A percentile compares a stretch with the other conserved stretches of the same genome.
Conservation (phyloP, 352 stramenopile species). For the Globisporangium iwayamae region DNA sequence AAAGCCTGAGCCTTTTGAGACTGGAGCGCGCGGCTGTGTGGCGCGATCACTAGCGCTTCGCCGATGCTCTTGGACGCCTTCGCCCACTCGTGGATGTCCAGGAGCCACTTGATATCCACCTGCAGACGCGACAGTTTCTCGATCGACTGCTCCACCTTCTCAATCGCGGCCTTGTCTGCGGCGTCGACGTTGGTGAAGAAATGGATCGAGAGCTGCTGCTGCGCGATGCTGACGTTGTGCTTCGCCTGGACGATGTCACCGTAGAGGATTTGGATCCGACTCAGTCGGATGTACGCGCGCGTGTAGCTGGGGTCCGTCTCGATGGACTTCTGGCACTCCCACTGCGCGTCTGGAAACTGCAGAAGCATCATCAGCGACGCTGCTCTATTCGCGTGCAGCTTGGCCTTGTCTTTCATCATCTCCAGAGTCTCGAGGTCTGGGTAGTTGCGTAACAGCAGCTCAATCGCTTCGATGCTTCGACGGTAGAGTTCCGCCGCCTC, state of each 20-base stretch:
- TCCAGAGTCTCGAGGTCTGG: conserved; percentile 29
- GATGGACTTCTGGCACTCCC: conserved; percentile 64
- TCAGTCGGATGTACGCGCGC: conserved; percentile 66
- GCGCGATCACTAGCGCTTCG: conserved; percentile 48
- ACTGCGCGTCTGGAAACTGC: conserved; percentile 65
- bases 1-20: conserved; percentile 61
- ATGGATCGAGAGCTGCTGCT: conserved; percentile 31
- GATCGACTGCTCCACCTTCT: conserved; percentile 56
- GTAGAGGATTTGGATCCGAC: conserved; percentile 65
- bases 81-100: conserved; percentile 42
- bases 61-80: conserved; percentile 45
- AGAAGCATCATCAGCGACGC: conserved; percentile 79
- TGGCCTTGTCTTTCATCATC: conserved; percentile 71
- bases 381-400: conserved; percentile 75
- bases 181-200: conserved; percentile 25
- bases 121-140: conserved; percentile 42
- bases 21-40: conserved; percentile 49
- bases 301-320: conserved; percentile 62
- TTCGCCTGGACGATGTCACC: conserved; percentile 54
- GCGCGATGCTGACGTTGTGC: conserved; percentile 43
- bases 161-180: conserved; percentile 36
- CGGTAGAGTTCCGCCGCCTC: conserved; percentile 59
- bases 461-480: conserved; percentile 49
- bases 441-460: conserved; percentile 31
- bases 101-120: conserved; percentile 56